A percentile compares a stretch with the other conserved stretches of the same genome.
Conservation (phyloP, 345 rosid genomes). For the Populus pruinosa region DNA sequence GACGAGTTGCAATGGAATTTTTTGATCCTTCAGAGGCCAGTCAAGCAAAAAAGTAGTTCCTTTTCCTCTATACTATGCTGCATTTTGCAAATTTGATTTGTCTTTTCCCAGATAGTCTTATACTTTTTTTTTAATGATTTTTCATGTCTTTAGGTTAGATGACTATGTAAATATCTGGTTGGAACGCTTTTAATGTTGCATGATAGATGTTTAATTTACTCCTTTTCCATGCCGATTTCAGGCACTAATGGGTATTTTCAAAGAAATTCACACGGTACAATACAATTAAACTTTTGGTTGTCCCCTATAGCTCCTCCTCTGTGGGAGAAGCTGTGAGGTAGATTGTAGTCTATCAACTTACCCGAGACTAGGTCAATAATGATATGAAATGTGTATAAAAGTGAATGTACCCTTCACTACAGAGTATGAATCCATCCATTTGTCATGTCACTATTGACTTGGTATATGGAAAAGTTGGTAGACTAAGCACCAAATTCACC, state of each 20-base stretch:
- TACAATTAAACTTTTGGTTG: not conserved
- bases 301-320: not conserved
- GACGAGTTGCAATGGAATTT: conserved; percentile 97
- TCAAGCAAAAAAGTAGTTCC: conserved; percentile 81
- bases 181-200: not conserved
- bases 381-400: not conserved
- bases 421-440: not conserved
- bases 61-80: not conserved
- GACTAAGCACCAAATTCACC: not conserved
- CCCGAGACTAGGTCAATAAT: too few species aligned
- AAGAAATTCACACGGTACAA: too few species aligned
- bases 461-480: not conserved
- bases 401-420: not conserved
- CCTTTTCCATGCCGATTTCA: not conserved
- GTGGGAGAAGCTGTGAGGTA: not conserved
- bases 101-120: not conserved
- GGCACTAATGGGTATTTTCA: not conserved
- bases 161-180: not conserved
- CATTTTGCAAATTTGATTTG: not conserved
- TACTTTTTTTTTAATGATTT: not conserved
- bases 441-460: not conserved
- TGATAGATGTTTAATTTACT: not conserved
- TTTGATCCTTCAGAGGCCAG: conserved; percentile 89
- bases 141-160: not conserved
- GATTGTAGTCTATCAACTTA: not conserved